Evolutionary conservation across 495 filamentous ascomycete genomes (phyloP).

Genomic region (Neurospora sp.): DNA sequence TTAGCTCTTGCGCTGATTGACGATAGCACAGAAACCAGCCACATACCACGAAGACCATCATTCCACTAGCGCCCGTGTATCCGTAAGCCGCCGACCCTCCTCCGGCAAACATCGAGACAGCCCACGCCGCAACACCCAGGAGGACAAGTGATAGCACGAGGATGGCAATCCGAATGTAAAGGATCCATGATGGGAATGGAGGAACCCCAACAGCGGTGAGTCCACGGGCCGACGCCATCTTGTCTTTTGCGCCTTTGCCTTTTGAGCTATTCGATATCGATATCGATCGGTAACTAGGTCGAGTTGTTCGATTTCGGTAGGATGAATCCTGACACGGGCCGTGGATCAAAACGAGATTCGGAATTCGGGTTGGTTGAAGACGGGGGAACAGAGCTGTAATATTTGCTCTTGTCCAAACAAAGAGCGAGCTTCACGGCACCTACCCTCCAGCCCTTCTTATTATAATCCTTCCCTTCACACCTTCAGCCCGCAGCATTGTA

Average conservation of each 20-base stretch:
- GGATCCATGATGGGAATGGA: slow-evolving; percentile 18
- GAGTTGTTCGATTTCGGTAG: background rate
- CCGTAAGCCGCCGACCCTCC: background rate
- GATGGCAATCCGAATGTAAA: slow-evolving; percentile 24
- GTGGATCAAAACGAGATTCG: background rate
- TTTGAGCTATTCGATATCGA: background rate
- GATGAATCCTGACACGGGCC: background rate
- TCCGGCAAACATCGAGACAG: slow-evolving; percentile 16
- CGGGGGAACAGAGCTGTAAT: background rate
- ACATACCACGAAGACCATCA: slow-evolving; percentile 30
- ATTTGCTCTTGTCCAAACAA: background rate
- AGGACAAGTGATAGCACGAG: slow-evolving; percentile 27
- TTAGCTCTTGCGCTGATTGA: background rate
- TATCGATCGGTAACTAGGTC: background rate
- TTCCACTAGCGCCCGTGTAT: slow-evolving; percentile 17
- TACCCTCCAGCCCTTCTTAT: background rate
- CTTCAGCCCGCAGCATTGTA: background rate
- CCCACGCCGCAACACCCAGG: slow-evolving; percentile 24
- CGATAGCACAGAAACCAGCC: background rate
- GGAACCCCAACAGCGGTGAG: slow-evolving; percentile 24
- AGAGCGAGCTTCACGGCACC: background rate
- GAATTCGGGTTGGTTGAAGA: background rate
- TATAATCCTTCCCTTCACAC: background rate
- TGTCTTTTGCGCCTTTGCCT: background rate
- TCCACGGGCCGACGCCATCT: slow-evolving; percentile 8